Evolutionary conservation across 345 rosid species (phyloP), one percentile per base, ranked within the genome.

Genomic region (Lumnitzera racemosa): DNA sequence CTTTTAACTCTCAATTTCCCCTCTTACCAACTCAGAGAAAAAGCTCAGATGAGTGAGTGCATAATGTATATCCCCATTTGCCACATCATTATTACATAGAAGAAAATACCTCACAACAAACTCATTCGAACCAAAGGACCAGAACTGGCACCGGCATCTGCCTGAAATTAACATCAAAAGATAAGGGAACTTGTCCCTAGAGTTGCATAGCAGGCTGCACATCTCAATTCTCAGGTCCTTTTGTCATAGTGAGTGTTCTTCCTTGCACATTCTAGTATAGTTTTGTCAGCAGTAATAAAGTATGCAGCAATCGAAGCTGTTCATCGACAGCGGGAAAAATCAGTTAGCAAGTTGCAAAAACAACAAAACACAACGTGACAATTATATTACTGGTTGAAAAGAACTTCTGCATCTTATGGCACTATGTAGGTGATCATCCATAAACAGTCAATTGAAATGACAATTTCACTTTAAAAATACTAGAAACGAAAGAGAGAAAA

Each of bases 241-340:
- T 25, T 59, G 15, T 79, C 71, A 23, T 67, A 70, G 11, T 68
- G 70, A 10, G 85, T 67, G 57, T 81, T 80, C 56, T 70, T 77
- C 67, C 87, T 75, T 50, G 90, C 87, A 46, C 87, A 73, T 51
- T 67, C 83, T 70, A 84, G 62, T 46, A 80, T 78, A 10, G 85
- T 72, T 62, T 80, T 84, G 70, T 84, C 90, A 17, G 78, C 90
- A 41, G 85, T 80, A 66, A 84, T 72, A 64, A 84, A 84, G 76
- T 73, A 84, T 0, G 85, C 55, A n/a, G 90, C 75, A 27, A 84
- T 68, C 2, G 90, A 76, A 0, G 80, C 87, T 81, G 85, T 79
- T 43, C 17, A 68, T 48, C 31, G 58, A 59, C 11, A 61, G 66
- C 20, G 1, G 47, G 20, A 49, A 23, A 55, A 2, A 20, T 15